Base-by-base conservation (phyloP, 169 alveolate species). In the Pseudocohnilembus persalinus region DNA sequence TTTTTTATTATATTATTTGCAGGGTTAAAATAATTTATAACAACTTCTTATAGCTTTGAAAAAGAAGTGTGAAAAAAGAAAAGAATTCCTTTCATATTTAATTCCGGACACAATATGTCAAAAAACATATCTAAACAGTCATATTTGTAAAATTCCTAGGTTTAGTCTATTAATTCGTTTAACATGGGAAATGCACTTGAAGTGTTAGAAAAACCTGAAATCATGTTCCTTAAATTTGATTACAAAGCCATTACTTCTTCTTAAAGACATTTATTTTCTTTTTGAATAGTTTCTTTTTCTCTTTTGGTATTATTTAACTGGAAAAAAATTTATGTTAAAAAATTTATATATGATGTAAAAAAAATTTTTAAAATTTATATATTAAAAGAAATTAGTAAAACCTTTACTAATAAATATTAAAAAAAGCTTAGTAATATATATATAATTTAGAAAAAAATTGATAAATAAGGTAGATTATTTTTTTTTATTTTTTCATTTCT, bases 121-220 rank as follows among this genome's bases (percentile, higher is more conserved):
- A 94, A 94, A 88, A 94, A 94, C 29, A 91, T 88, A 77, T 94
- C 97, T 79, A 92, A 91, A 83, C 97, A 94, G 33, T 92, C 92
- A 74, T 92, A 87, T 84, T 94, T 94, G 33, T 90, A 91, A 77
- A 90, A 94, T 79, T 94, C 97, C 73, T 90, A 87, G 31, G 92
- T 92, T 77, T 92, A 88, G 30, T 85, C 91, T 1, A 83, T 75
- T n/a, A 94, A 81, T 83, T 94, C 97, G 65, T 92, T 94, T 64
- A 81, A 74, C 94, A 94, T 88, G 20, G 97, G 97, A 82, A 94
- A 94, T 30, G 93, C 77, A 74, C 89, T 83, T 0, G 95, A 89
- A 25, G 97, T 91, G 29, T 92, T 91, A 28, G 93, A 88, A 78
- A 92, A 91, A 35, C 97, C 95, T 35, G 95, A 93, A 29, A 94